Evolutionary conservation across 352 stramenopile species (phyloP).

Genomic region (Globisporangium echinulatum): DNA sequence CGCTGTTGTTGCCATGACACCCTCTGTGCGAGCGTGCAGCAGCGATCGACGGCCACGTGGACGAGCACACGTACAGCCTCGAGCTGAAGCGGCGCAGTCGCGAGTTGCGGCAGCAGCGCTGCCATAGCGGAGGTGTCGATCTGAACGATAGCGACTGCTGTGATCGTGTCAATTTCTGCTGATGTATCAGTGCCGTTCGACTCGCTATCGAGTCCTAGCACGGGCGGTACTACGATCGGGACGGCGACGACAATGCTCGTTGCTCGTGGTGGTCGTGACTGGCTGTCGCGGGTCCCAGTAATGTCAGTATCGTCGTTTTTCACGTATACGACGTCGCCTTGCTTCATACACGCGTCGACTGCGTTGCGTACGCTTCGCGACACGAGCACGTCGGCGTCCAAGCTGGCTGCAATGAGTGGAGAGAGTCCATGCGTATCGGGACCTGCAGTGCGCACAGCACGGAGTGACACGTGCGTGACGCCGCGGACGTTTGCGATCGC

Average conservation of each 20-base stretch:
- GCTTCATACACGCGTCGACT: not conserved
- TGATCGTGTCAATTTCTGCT: too few relatives aligned
- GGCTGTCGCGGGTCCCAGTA: too few relatives aligned
- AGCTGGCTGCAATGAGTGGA: too few relatives aligned
- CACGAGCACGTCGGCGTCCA: not conserved
- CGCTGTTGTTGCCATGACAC: conserved; percentile 3
- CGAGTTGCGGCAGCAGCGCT: not conserved
- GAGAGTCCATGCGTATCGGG: too few relatives aligned
- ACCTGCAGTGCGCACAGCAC: not conserved
- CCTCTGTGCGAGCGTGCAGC: conserved; percentile 1
- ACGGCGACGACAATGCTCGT: not conserved
- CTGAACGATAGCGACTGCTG: not conserved
- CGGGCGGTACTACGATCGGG: not conserved
- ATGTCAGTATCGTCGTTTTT: too few relatives aligned
- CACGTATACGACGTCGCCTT: not conserved
- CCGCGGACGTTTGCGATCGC: conserved; percentile 1
- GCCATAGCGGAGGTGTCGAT: too few relatives aligned
- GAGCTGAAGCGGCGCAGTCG: not conserved
- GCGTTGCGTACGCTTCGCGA: not conserved
- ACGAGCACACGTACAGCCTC: conserved; percentile 3
- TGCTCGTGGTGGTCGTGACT: too few relatives aligned
- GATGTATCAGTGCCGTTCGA: too few relatives aligned
- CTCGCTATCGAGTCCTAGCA: not conserved
- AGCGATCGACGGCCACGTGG: conserved; percentile 1
- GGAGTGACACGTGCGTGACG: conserved; percentile 2